Conservation (phyloP, 306 rosid genomes). For the Cucurbita maxima region DNA sequence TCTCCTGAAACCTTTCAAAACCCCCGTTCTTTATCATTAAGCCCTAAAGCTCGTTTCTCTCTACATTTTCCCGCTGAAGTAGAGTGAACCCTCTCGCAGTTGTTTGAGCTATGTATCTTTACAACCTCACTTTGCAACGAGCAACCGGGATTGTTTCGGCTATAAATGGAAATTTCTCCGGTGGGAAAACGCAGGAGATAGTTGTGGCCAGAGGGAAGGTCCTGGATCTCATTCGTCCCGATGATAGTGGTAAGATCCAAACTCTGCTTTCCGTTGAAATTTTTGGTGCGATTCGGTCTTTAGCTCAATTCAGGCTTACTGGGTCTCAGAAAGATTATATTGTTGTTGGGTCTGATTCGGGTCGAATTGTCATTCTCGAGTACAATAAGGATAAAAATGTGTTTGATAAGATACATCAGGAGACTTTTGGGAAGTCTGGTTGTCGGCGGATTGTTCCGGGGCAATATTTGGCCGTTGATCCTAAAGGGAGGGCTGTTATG, state of each 20-base stretch:
- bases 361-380: slow-evolving; percentile 77
- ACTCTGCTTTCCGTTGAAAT: slow-evolving; percentile 86
- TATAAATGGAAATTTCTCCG: slow-evolving; percentile 92
- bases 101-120: slow-evolving; percentile 57
- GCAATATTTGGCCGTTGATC: slow-evolving; percentile 77
- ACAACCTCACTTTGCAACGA: slow-evolving; percentile 81
- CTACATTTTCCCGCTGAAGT: background rate
- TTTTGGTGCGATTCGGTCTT: slow-evolving; percentile 71
- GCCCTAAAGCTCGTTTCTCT: background rate
- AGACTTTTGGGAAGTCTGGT: slow-evolving; percentile 89
- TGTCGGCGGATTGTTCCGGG: slow-evolving; percentile 89
- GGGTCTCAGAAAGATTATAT: slow-evolving; percentile 81
- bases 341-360: slow-evolving; percentile 87
- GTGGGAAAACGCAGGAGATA: slow-evolving; percentile 80
- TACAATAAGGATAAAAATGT: slow-evolving; percentile 79
- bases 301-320: slow-evolving; percentile 76
- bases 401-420: slow-evolving; percentile 80
- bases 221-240: slow-evolving; percentile 92
- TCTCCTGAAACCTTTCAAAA: background rate
- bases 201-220: slow-evolving; percentile 88
- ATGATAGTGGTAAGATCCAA: slow-evolving; percentile 80
- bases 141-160: slow-evolving; percentile 88
- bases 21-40: background rate
- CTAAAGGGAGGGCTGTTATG: slow-evolving; percentile 94
- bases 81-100: background rate